Base-by-base conservation (phyloP, 257 asterid species). In the Rubia yunnanensis region DNA sequence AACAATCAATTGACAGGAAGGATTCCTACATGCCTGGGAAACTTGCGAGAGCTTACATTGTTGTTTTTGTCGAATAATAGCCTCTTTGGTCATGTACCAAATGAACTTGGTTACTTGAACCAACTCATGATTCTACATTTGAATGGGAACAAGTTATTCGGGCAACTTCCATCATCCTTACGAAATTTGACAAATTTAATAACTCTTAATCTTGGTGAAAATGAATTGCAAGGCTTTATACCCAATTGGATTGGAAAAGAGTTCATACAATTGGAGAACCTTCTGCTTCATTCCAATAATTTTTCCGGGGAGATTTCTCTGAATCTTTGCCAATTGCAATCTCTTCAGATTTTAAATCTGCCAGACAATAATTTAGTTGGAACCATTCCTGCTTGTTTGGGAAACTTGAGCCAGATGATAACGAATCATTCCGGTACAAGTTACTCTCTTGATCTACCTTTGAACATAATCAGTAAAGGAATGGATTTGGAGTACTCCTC, bases 181-280 rank as follows among this genome's bases (percentile, higher is more conserved):
- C 9, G 1, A 24, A 49, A 49, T 49, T 49, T 49, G 13, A 49
- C 23, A n/a, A 0, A 1, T 1, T 49, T 20, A 2, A 4, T 4
- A 7, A 13, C 10, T 57, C 36, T 57, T 4, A 8, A 57, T 14
- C 39, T 57, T 1, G 22, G 38, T 24, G 20, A 41, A 8, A 63
- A 63, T 41, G 55, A 15, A 63, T 26, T 39, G 7, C 28, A 57
- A 0, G 76, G 70, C 41, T 14, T 2, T n/a, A 18, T 75, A 10
- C 77, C 79, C 7, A 7, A 35, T 15, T 75, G 83, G 77, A 66
- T 79, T 15, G 72, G 63, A 44, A 28, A 50, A 57, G 68, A 32
- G 2, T 68, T 79, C 15, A 11, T 50, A 23, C 13, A 59, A 1
- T 9, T 78, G 59, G 18, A 39, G 10, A 24, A 60, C 27, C 60